Percentiles rank a stretch among this genome's conserved stretches.
phyloP scores from a whole-genome alignment of 2,329 filamentous ascomycete species.

The Capronia americana region DNA sequence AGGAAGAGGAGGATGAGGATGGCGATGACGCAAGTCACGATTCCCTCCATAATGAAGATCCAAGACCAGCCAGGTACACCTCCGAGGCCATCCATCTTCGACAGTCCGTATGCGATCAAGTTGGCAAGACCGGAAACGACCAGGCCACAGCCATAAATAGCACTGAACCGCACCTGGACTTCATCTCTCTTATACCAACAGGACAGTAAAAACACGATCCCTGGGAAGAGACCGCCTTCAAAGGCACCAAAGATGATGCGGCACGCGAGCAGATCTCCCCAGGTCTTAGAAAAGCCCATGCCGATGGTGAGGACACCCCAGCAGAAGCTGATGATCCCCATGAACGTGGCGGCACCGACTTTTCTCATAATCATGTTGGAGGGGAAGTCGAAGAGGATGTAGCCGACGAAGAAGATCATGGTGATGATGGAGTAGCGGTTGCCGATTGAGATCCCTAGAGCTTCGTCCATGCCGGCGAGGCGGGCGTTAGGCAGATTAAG shows the following conservation, averaged over 20 bases:
- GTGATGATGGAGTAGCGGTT: constrained; percentile 34
- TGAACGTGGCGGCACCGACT: constrained; percentile 19
- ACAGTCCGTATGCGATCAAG: constrained; percentile 49
- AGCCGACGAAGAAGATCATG: constrained; percentile 43
- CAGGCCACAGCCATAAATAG: too few relatives aligned
- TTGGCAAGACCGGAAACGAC: constrained; percentile 41
- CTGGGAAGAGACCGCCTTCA: constrained; percentile 47
- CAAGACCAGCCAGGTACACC: constrained; percentile 47
- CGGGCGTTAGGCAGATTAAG: constrained; percentile 6
- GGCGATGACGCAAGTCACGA: constrained; percentile 27
- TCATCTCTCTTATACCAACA: constrained; percentile 50
- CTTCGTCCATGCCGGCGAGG: constrained; percentile 2
- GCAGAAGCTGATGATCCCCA: constrained; percentile 12
- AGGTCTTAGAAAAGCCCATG: constrained; percentile 7
- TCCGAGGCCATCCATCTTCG: constrained; percentile 39
- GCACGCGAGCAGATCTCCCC: constrained; percentile 33
- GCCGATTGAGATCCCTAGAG: neutral
- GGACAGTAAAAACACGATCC: constrained; percentile 53
- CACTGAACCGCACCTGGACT: constrained; percentile 44
- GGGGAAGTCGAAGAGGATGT: constrained; percentile 47
- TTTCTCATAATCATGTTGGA: constrained; percentile 53
- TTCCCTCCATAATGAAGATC: constrained; percentile 41
- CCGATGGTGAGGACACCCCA: constrained; percentile 38
- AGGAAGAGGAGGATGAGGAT: neutral
- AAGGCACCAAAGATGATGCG: constrained; percentile 43